Conservation (phyloP, 768 basidiomycete genomes). For the Russula sp. region DNA sequence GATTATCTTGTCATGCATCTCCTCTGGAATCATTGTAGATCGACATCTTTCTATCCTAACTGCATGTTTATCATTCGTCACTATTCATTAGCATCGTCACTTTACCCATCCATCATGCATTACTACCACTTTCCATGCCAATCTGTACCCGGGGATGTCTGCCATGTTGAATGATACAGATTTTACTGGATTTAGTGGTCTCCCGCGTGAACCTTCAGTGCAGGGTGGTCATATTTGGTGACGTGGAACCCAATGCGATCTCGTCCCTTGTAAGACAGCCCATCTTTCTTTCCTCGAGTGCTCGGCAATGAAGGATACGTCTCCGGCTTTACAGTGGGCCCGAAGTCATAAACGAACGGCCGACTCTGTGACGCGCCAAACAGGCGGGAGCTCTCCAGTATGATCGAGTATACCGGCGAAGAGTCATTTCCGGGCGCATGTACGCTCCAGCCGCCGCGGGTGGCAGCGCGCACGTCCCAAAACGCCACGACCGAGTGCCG, state of each 20-base stretch:
- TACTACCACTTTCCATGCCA: conserved; percentile 17
- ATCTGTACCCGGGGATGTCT: conserved; percentile 18
- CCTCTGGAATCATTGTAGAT: conserved; percentile 25
- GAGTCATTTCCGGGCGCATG: conserved; percentile 76
- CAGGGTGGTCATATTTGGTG: conserved; percentile 44
- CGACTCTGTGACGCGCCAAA: conserved; percentile 77
- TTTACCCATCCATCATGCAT: conserved; percentile 23
- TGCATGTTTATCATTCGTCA: conserved; percentile 29
- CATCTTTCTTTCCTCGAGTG: conserved; percentile 33
- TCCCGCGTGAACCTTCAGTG: neutral
- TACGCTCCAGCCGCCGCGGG: conserved; percentile 71
- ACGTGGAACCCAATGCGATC: conserved; percentile 50
- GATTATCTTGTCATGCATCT: conserved; percentile 28
- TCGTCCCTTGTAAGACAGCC: conserved; percentile 39
- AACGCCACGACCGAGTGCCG: conserved; percentile 75
- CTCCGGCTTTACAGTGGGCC: conserved; percentile 52
- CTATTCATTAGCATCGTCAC: conserved; percentile 27
- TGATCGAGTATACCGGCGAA: conserved; percentile 72
- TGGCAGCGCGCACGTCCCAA: conserved; percentile 71
- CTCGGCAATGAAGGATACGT: conserved; percentile 48
- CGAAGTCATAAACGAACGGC: conserved; percentile 79
- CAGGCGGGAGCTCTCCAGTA: conserved; percentile 73
- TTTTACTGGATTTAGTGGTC: conserved; percentile 16
- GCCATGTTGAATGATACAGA: conserved; percentile 20
- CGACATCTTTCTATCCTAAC: conserved; percentile 24